Evolutionary conservation across 495 filamentous ascomycete genomes (phyloP).

Genomic region (Neurospora sp.): DNA sequence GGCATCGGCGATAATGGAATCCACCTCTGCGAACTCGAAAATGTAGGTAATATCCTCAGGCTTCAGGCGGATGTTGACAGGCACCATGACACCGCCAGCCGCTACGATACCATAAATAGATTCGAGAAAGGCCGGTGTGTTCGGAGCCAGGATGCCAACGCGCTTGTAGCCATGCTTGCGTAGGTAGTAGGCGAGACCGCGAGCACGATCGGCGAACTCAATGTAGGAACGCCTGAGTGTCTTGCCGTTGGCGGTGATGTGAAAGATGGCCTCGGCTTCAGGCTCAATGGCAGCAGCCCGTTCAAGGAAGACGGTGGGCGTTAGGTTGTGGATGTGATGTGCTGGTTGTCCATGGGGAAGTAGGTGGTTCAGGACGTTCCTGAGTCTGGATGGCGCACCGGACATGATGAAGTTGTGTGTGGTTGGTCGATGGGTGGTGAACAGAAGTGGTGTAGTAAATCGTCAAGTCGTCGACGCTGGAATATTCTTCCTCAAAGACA

Average conservation of each 20-base stretch:
- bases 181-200: constrained; percentile 80
- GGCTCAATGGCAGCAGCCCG: constrained; percentile 87
- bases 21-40: constrained; percentile 73
- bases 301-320: constrained; percentile 81
- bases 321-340: constrained; percentile 68
- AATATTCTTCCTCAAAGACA: background rate
- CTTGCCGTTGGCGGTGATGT: constrained; percentile 70
- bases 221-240: constrained; percentile 62
- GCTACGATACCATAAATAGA: constrained; percentile 81
- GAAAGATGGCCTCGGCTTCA: constrained; percentile 76
- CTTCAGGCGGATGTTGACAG: constrained; percentile 87
- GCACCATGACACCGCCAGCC: constrained; percentile 67
- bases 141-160: constrained; percentile 74
- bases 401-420: constrained; percentile 26
- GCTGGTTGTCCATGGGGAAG: constrained; percentile 27
- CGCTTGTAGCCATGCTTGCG: constrained; percentile 57
- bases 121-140: constrained; percentile 92
- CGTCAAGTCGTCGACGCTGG: background rate
- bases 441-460: background rate
- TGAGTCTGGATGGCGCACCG: constrained; percentile 35
- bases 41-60: constrained; percentile 84
- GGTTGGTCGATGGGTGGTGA: background rate
- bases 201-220: constrained; percentile 73
- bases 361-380: constrained; percentile 54
- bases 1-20: constrained; percentile 76